Conservation (phyloP, 768 basidiomycete species). For the Termitomyces sp. region DNA sequence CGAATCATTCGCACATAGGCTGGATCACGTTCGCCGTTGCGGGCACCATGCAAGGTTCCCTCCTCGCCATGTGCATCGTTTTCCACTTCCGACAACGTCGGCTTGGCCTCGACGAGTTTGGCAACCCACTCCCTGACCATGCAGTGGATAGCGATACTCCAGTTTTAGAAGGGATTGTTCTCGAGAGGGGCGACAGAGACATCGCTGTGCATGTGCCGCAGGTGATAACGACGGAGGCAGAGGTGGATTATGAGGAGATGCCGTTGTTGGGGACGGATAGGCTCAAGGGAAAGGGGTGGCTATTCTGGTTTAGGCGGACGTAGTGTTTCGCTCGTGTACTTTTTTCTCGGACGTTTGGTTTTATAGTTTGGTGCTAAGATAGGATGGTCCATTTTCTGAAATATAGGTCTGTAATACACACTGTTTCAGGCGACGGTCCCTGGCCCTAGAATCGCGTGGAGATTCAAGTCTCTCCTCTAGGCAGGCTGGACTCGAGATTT, state of each 20-base stretch:
- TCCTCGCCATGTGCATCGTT: constrained; percentile 80
- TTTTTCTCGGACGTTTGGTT: no score
- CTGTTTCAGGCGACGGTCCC: no score
- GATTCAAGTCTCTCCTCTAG: no score
- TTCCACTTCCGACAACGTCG: constrained; percentile 80
- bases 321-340: no score
- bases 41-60: constrained; percentile 77
- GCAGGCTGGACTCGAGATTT: no score
- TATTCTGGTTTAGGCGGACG: constrained; percentile 1
- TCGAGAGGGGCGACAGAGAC: constrained; percentile 4
- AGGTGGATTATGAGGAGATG: constrained; percentile 17
- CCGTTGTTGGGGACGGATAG: constrained; percentile 14
- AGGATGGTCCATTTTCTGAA: no score
- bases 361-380: no score
- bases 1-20: constrained; percentile 44
- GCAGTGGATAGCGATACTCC: neutral
- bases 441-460: no score
- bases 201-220: constrained; percentile 21
- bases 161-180: neutral
- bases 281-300: neutral
- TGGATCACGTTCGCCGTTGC: constrained; percentile 83
- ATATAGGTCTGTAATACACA: no score
- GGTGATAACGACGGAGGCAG: constrained; percentile 18
- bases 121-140: constrained; percentile 36
- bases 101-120: constrained; percentile 88